Evolutionary conservation across 805 yeast genomes (phyloP).

Genomic region (Blastobotrys terrestris): DNA sequence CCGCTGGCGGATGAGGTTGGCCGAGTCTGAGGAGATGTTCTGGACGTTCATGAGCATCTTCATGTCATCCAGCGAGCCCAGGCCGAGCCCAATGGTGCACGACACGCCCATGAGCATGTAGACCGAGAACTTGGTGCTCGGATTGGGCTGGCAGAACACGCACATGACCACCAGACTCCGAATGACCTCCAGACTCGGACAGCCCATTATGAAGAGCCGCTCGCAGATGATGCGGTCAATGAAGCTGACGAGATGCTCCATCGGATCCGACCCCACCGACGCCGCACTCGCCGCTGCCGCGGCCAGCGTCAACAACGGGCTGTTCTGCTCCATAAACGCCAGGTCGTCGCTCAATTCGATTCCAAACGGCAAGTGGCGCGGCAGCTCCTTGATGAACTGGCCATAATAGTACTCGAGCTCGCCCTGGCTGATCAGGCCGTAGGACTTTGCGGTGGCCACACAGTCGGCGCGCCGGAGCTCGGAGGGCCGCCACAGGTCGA

Average conservation of each 20-base stretch:
- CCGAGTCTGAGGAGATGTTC: background rate
- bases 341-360: background rate
- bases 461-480: background rate
- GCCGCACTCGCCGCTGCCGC: background rate
- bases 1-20: background rate
- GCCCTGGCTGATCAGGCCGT: background rate
- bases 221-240: background rate
- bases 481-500: background rate
- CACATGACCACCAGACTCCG: background rate
- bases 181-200: background rate
- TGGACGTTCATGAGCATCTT: background rate
- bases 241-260: background rate
- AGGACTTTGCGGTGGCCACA: background rate
- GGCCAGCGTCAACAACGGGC: slow-evolving; percentile 1
- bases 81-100: background rate
- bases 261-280: background rate
- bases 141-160: background rate
- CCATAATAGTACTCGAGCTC: background rate
- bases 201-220: background rate
- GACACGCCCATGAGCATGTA: background rate
- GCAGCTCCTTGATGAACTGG: background rate
- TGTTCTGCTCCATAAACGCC: background rate
- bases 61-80: background rate
- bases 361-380: background rate
- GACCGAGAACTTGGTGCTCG: background rate